Conservation (phyloP, 352 stramenopile genomes). For the Phytopythium vexans region DNA sequence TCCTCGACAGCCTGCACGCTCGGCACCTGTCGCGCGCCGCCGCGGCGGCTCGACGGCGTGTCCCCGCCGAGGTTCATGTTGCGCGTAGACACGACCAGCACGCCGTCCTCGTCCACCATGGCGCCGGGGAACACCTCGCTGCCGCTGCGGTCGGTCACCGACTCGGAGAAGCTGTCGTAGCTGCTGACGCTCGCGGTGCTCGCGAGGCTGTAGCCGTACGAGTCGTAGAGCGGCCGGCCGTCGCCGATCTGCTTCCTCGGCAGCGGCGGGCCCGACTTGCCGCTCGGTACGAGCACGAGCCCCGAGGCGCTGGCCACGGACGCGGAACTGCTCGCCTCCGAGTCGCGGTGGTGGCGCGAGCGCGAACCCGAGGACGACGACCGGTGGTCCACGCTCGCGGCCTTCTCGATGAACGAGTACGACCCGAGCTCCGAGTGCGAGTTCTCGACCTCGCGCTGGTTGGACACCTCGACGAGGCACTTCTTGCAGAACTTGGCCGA, state of each 20-base stretch:
- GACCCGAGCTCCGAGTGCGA: constrained; percentile 21
- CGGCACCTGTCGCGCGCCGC: constrained; percentile 8
- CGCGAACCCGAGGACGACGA: constrained; percentile 18
- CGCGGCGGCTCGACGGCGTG: constrained; percentile 1
- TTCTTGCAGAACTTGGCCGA: constrained; percentile 72
- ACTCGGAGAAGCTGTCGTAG: constrained; percentile 30
- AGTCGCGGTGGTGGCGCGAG: constrained; percentile 1
- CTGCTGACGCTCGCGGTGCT: constrained; percentile 45
- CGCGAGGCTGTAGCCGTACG: constrained; percentile 22
- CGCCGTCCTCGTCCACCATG: constrained; percentile 38
- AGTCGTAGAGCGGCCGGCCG: not conserved
- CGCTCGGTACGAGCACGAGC: not conserved
- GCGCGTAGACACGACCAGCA: constrained; percentile 35
- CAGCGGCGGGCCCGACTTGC: not conserved
- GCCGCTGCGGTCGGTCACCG: constrained; percentile 18
- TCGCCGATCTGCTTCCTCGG: constrained; percentile 2
- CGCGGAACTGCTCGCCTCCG: not conserved
- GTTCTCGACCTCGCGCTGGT: constrained; percentile 24
- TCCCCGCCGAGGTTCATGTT: constrained; percentile 22
- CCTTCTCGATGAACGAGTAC: constrained; percentile 21
- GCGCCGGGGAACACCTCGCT: constrained; percentile 20
- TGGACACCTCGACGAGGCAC: constrained; percentile 56
- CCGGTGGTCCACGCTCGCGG: constrained; percentile 1
- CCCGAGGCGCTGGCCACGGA: not conserved
- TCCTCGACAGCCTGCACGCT: constrained; percentile 45